Evolutionary conservation across 1,139 yeast genomes (phyloP).

Genomic region (Meyerozyma carpophila): DNA sequence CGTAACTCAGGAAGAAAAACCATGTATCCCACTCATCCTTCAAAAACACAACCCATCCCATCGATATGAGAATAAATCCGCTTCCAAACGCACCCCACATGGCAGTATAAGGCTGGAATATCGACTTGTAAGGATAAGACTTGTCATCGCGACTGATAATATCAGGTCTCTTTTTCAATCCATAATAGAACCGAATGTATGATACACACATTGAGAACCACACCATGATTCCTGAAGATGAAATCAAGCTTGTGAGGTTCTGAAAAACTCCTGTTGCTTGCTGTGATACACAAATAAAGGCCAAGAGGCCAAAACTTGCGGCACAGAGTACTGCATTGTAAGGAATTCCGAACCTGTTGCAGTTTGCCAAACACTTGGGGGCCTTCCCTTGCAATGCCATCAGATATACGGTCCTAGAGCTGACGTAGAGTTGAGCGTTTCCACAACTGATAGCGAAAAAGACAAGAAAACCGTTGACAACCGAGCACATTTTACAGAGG

Average conservation of each 20-base stretch:
- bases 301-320: slow-evolving; percentile 53
- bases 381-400: slow-evolving; percentile 68
- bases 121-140: slow-evolving; percentile 72
- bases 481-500: slow-evolving; percentile 56
- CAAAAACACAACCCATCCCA: slow-evolving; percentile 69
- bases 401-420: slow-evolving; percentile 74
- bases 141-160: slow-evolving; percentile 58
- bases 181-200: slow-evolving; percentile 65
- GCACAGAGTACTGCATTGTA: slow-evolving; percentile 62
- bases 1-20: slow-evolving; percentile 65
- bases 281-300: slow-evolving; percentile 55
- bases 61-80: slow-evolving; percentile 47
- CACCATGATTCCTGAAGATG: slow-evolving; percentile 66
- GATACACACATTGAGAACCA: slow-evolving; percentile 83
- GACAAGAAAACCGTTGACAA: slow-evolving; percentile 61
- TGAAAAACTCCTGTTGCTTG: slow-evolving; percentile 63
- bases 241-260: slow-evolving; percentile 56
- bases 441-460: slow-evolving; percentile 77
- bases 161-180: slow-evolving; percentile 61
- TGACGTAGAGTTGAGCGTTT: slow-evolving; percentile 70
- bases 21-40: slow-evolving; percentile 56
- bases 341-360: slow-evolving; percentile 68
- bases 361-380: slow-evolving; percentile 53
- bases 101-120: slow-evolving; percentile 73
- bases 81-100: slow-evolving; percentile 60